Base-by-base conservation (phyloP, 495 filamentous ascomycete species). In the Recurvomyces mirabilis region DNA sequence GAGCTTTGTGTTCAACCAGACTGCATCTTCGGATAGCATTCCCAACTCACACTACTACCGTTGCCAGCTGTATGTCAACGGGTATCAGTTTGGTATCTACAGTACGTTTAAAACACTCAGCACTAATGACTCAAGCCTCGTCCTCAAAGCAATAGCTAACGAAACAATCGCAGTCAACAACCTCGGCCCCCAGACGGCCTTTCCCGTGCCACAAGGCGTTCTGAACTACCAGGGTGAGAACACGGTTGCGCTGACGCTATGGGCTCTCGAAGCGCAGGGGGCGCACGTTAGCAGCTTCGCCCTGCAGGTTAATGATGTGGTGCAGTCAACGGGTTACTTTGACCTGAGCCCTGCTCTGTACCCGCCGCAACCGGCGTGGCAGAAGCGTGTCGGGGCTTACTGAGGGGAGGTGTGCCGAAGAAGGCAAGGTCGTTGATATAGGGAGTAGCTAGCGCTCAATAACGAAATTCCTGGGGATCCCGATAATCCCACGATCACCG, bases 51-150 rank as follows among this genome's bases (percentile, higher is more conserved):
- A 44, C n/a, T 38, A 38, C 0, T 65, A 61, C 40, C 51, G 62
- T n/a, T 49, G 37, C 10, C 72, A 76, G 65, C 55, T 86, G n/a
- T 88, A 66, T 51, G 78, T 88, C 29, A 86, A 87, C 59, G 82
- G 83, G 3, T 87, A 73, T 56, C 80, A 85, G 61, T 85, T 75
- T n/a, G n/a, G n/a, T n/a, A n/a, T n/a, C n/a, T n/a, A n/a, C n/a
- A n/a, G n/a, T n/a, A n/a, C n/a, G n/a, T n/a, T n/a, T n/a, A n/a
- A n/a, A n/a, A n/a, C n/a, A n/a, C n/a, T n/a, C n/a, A n/a, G n/a
- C n/a, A n/a, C n/a, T n/a, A n/a, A n/a, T n/a, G n/a, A n/a, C n/a
- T n/a, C n/a, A n/a, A n/a, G n/a, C n/a, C n/a, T n/a, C n/a, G n/a
- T n/a, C n/a, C n/a, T n/a, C n/a, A n/a, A n/a, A n/a, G n/a, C n/a